A percentile compares a stretch with the other conserved stretches of the same genome.
Evolutionary conservation across 2,329 filamentous ascomycete species (phyloP).

Genomic region (Talaromyces amestolkiae): DNA sequence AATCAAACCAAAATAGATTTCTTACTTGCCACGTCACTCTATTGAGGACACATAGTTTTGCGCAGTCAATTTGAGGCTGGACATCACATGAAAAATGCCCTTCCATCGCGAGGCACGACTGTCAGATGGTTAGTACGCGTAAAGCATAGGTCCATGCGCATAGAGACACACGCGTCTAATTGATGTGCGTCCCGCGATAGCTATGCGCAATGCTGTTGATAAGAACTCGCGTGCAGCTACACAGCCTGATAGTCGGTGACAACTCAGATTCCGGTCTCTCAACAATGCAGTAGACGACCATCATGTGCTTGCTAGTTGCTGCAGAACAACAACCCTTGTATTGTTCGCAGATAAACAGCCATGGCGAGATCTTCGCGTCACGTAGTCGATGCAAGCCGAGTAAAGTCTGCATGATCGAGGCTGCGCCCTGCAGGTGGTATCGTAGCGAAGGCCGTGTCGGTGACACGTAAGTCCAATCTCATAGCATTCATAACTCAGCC

Average conservation of each 20-base stretch:
- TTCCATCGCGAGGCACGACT: not conserved
- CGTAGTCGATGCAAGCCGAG: constrained; percentile 1
- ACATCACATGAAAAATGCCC: constrained; percentile 5
- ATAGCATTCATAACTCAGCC: not conserved
- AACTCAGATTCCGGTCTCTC: constrained; percentile 14
- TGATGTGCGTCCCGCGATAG: not conserved
- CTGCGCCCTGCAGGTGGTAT: not conserved
- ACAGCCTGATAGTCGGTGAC: not conserved
- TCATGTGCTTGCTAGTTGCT: constrained; percentile 17
- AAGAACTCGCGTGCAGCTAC: not conserved
- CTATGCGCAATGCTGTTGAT: constrained; percentile 4
- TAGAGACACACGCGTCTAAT: not conserved
- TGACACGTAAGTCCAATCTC: constrained; percentile 5
- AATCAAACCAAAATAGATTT: not conserved
- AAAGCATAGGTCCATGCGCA: constrained; percentile 3
- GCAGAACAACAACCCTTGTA: not conserved
- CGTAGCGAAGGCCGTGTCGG: not conserved
- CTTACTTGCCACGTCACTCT: constrained; percentile 12
- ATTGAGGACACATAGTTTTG: not conserved
- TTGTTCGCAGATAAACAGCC: not conserved
- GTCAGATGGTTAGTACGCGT: not conserved
- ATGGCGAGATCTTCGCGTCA: constrained; percentile 2
- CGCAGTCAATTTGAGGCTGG: constrained; percentile 4
- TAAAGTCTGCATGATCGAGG: constrained; percentile 1
- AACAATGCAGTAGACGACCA: constrained; percentile 9